Base-by-base conservation (phyloP, 306 rosid species). In the Vigna nakashimae region DNA sequence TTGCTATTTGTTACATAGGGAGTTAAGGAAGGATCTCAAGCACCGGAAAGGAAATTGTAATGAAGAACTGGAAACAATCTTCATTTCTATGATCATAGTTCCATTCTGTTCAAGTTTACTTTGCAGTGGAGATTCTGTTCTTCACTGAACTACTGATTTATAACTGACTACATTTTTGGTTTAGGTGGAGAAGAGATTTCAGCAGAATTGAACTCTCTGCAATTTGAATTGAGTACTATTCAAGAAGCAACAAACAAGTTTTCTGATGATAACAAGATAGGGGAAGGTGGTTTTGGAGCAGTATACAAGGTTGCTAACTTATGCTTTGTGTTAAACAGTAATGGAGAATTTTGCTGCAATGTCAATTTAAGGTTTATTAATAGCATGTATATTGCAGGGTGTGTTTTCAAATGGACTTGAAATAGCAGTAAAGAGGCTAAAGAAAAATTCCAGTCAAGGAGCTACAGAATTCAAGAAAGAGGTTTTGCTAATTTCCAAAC, bases 241-340 rank as follows among this genome's bases (percentile, higher is more conserved):
- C 77, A 56, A 50, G 30, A 48, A 70, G 82, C 82, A 12, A 79
- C 82, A 70, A 70, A 79, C 77, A 79, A 70, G 36, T 79, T 79
- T 36, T 79, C 82, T 34, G 77, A 49, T 20, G 82, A 70, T 49
- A 79, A 79, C 77, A 79, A 48, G 77, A 79, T 79, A 15, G 82
- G 82, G 17, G 82, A 79, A 79, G 82, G 82, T 70, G 82, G 82
- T 78, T 78, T 78, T 69, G 82, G 82, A 58, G 70, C 40, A 48
- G 82, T 79, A 20, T 79, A 70, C 45, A 59, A 70, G 82, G 82
- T 78, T 46, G 22, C 1, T 32, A 7, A 15, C 69, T 15, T 9
- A 58, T 9, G 20, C 18, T 6, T 36, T 6, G 2, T 36, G 42
- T 36, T 36, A 36, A 36, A 30, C 34, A 2, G 36, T 16, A 49